phyloP scores from a whole-genome alignment of 305 asterid genomes.

The Solanum aculeatissimum region DNA sequence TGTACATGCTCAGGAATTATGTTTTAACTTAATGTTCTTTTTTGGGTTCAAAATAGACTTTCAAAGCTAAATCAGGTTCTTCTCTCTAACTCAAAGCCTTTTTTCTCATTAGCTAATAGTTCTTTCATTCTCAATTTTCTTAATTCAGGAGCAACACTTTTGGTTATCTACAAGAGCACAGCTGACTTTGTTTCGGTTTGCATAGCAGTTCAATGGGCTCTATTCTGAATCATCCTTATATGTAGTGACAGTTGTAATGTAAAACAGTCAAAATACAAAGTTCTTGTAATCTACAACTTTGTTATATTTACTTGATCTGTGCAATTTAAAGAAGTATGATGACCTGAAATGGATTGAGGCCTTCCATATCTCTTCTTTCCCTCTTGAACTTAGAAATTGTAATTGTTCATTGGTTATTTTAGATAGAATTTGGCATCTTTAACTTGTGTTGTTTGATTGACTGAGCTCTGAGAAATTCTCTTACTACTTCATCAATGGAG shows the following conservation, averaged over 20 bases:
- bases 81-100: neutral
- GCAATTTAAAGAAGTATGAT: neutral
- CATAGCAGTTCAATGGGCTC: neutral
- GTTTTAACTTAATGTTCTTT: neutral
- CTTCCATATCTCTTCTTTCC: neutral
- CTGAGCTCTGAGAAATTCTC: slow-evolving; percentile 11
- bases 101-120: neutral
- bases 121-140: neutral
- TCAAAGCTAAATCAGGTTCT: neutral
- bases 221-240: neutral
- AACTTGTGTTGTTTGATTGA: neutral
- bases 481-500: slow-evolving; percentile 62
- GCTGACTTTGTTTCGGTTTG: neutral
- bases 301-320: neutral
- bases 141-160: neutral
- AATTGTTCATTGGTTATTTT: neutral
- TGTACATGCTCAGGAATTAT: neutral
- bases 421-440: neutral
- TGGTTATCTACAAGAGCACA: neutral
- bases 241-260: neutral
- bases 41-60: neutral
- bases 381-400: neutral
- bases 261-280: neutral
- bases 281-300: neutral
- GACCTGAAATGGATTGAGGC: neutral